These are phyloP conservation scores for Exserohilum turcica DNA, from an alignment of 2,329 filamentous ascomycete species.

Conservation along the genomic window DNA sequence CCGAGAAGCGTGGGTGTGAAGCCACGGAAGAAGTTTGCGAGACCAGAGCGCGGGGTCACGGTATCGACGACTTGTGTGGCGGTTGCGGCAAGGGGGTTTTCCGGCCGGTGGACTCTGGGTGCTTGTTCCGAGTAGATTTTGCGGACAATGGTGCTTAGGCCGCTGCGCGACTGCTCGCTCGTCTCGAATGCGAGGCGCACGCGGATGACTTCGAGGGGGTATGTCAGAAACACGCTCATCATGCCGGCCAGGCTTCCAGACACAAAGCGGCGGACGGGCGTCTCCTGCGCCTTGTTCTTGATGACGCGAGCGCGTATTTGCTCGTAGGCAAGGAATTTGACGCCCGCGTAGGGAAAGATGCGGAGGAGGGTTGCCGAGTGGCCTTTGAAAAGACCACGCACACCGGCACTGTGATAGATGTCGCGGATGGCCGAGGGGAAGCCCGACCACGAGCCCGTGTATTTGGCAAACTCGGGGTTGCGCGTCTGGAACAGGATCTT, in stretches of 20 bases:
- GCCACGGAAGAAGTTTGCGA: slow-evolving; percentile 93
- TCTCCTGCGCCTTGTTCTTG: slow-evolving; percentile 73
- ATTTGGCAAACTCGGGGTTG: slow-evolving; percentile 92
- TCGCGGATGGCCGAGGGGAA: slow-evolving; percentile 80
- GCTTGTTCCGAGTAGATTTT: slow-evolving; percentile 83
- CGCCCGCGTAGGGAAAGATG: slow-evolving; percentile 96
- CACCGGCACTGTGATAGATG: slow-evolving; percentile 77
- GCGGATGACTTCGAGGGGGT: slow-evolving; percentile 89
- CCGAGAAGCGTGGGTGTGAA: slow-evolving; percentile 89
- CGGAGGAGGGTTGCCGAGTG: slow-evolving; percentile 92
- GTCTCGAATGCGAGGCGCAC: slow-evolving; percentile 96
- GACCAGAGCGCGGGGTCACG: slow-evolving; percentile 66
- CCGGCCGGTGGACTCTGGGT: slow-evolving; percentile 33
- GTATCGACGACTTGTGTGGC: slow-evolving; percentile 55
- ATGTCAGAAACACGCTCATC: slow-evolving; percentile 93
- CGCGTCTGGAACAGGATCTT: slow-evolving; percentile 98
- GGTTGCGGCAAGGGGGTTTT: slow-evolving; percentile 50
- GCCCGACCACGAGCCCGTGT: slow-evolving; percentile 85
- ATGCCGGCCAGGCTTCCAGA: slow-evolving; percentile 80
- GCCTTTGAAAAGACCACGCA: slow-evolving; percentile 81
- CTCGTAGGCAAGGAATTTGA: slow-evolving; percentile 98
- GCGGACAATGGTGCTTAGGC: slow-evolving; percentile 75
- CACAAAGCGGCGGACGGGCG: slow-evolving; percentile 73
- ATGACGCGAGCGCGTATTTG: slow-evolving; percentile 87
- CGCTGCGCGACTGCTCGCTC: slow-evolving; percentile 71